phyloP scores from a whole-genome alignment of 1,284 basidiomycete species.

The Cutaneotrichosporon dermatis region DNA sequence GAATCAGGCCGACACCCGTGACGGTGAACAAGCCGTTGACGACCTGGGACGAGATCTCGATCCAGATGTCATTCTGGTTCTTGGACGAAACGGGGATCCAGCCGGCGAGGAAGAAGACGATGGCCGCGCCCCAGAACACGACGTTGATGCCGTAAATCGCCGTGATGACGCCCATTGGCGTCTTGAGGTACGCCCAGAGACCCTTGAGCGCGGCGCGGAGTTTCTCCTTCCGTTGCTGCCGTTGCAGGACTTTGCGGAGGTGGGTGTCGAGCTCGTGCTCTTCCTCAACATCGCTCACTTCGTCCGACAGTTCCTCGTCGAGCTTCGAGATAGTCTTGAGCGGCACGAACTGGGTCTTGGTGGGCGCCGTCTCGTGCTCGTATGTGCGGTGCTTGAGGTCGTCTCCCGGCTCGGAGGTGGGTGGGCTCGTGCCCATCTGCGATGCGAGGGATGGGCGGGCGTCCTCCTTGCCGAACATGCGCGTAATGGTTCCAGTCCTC shows the following conservation, averaged over 20 bases:
- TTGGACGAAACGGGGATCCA: conserved; percentile 43
- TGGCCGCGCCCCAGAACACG: conserved; percentile 78
- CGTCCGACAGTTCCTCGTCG: conserved; percentile 1
- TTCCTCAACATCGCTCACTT: neutral
- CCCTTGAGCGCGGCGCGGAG: conserved; percentile 62
- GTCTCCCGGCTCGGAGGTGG: neutral
- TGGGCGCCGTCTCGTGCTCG: neutral
- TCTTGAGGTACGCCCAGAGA: conserved; percentile 78
- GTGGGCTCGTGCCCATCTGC: neutral
- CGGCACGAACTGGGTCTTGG: neutral
- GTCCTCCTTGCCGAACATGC: neutral
- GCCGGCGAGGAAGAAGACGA: conserved; percentile 64
- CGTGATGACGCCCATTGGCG: conserved; percentile 61
- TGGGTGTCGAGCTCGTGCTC: conserved; percentile 53
- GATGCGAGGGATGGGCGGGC: neutral
- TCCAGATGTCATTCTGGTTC: conserved; percentile 43
- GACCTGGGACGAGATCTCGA: conserved; percentile 67
- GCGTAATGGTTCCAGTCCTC: neutral
- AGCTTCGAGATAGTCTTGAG: neutral
- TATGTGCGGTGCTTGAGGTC: neutral
- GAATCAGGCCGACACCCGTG: conserved; percentile 61
- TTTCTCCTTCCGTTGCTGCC: conserved; percentile 57
- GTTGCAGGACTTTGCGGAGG: conserved; percentile 65
- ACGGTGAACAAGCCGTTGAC: conserved; percentile 77
- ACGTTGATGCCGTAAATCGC: conserved; percentile 75